Percentiles rank a stretch among this genome's conserved stretches.
Evolutionary conservation across 345 rosid species (phyloP).

Genomic region (rapeseed (Brassica napus)): DNA sequence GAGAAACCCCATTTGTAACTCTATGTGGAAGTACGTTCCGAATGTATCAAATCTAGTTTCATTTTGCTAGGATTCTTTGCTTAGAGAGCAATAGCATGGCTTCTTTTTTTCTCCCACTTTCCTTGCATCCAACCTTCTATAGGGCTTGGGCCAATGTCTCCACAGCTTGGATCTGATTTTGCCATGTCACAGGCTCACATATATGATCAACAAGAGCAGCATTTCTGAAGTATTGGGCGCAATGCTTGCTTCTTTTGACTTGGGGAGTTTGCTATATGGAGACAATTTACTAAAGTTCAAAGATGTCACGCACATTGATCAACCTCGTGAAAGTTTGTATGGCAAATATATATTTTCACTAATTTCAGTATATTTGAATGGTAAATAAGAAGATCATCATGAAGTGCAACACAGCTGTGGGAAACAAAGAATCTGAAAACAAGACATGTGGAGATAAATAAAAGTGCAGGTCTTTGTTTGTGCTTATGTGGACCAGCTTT

Average conservation of each 20-base stretch:
- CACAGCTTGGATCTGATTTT: neutral
- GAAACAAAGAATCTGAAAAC: slow-evolving; percentile 29
- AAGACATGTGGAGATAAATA: slow-evolving; percentile 34
- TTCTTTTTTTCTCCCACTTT: neutral
- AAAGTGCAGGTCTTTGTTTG: slow-evolving; percentile 34
- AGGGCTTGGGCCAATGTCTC: neutral
- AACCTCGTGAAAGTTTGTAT: slow-evolving; percentile 2
- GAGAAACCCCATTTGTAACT: neutral
- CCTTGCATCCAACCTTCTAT: neutral
- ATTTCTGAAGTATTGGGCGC: neutral
- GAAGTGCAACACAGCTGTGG: slow-evolving; percentile 39
- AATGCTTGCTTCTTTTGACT: neutral
- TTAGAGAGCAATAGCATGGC: neutral
- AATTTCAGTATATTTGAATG: neutral
- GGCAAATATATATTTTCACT: neutral
- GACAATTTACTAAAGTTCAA: neutral
- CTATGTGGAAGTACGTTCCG: neutral
- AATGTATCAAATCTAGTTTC: neutral
- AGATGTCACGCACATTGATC: neutral
- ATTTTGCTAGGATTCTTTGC: neutral
- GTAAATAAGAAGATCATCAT: slow-evolving; percentile 17
- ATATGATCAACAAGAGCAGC: neutral
- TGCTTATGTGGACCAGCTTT: slow-evolving; percentile 38
- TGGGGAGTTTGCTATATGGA: neutral
- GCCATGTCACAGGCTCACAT: neutral